These are phyloP conservation scores for Gillenia trifoliata DNA, from an alignment of 306 rosid species.

Conservation along the genomic window DNA sequence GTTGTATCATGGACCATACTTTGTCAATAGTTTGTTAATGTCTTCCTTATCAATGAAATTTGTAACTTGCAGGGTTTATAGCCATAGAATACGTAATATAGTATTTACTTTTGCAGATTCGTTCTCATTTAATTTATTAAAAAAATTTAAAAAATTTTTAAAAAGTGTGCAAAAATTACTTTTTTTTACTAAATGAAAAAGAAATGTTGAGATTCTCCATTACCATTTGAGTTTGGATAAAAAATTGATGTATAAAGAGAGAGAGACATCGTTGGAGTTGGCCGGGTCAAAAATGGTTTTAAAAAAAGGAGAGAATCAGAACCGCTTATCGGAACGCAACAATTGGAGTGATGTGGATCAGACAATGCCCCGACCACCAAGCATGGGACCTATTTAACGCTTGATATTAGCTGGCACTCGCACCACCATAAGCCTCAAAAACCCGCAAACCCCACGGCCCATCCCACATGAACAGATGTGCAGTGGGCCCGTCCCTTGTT, in stretches of 20 bases:
- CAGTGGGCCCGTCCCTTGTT: background rate
- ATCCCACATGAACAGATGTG: slow-evolving; percentile 5
- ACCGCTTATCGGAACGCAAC: slow-evolving; percentile 8
- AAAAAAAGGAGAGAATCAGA: slow-evolving; percentile 4
- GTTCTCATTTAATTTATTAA: no score
- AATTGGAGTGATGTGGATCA: slow-evolving; percentile 6
- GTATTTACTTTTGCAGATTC: no score
- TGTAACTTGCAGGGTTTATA: background rate
- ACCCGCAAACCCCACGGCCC: background rate
- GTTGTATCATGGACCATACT: no score
- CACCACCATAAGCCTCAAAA: background rate
- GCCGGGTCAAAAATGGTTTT: background rate
- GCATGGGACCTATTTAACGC: slow-evolving; percentile 21
- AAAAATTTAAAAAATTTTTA: background rate
- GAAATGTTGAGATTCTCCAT: slow-evolving; percentile 8
- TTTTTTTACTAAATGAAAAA: background rate
- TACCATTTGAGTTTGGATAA: background rate
- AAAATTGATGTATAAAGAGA: background rate
- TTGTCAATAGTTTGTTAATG: no score
- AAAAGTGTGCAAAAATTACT: background rate
- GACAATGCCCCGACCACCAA: slow-evolving; percentile 11
- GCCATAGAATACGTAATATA: no score
- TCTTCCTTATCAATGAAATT: background rate
- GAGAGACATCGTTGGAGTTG: background rate
- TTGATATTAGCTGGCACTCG: background rate